Evolutionary conservation across 352 stramenopile genomes (phyloP).

Genomic region (Plasmopara viticola): DNA sequence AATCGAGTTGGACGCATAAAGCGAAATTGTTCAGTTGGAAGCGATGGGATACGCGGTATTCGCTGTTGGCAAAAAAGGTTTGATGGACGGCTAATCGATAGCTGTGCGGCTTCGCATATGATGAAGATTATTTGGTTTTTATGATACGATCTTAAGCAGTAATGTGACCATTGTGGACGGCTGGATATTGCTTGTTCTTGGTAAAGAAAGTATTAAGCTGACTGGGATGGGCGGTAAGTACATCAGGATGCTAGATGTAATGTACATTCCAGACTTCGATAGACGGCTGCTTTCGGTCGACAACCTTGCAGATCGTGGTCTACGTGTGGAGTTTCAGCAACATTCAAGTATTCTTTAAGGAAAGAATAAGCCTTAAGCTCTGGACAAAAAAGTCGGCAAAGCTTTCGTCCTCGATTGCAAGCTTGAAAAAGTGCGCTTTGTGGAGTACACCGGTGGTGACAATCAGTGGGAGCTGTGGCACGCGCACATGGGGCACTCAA

Average conservation of each 20-base stretch:
- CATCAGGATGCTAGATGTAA: slow-evolving; percentile 1
- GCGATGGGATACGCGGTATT: neutral
- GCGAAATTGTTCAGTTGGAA: neutral
- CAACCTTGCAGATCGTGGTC: slow-evolving; percentile 9
- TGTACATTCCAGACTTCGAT: slow-evolving; percentile 10
- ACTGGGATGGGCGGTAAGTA: slow-evolving; percentile 2
- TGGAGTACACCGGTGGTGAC: no score
- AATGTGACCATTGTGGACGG: neutral
- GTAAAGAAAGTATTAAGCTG: slow-evolving; percentile 8
- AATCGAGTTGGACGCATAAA: neutral
- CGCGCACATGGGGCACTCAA: no score
- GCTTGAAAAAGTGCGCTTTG: no score
- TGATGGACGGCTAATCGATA: neutral
- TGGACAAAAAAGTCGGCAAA: no score
- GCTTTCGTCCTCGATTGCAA: no score
- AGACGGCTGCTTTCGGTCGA: neutral
- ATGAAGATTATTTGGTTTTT: slow-evolving; percentile 1
- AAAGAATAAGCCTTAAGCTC: no score
- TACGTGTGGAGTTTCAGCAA: no score
- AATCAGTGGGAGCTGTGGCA: no score
- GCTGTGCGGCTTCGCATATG: slow-evolving; percentile 12
- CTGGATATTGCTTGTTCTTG: neutral
- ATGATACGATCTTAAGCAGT: neutral
- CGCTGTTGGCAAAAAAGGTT: neutral
- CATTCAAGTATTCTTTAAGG: no score